Conservation (phyloP, 2,329 filamentous ascomycete species). For the Orbilia javanica region DNA sequence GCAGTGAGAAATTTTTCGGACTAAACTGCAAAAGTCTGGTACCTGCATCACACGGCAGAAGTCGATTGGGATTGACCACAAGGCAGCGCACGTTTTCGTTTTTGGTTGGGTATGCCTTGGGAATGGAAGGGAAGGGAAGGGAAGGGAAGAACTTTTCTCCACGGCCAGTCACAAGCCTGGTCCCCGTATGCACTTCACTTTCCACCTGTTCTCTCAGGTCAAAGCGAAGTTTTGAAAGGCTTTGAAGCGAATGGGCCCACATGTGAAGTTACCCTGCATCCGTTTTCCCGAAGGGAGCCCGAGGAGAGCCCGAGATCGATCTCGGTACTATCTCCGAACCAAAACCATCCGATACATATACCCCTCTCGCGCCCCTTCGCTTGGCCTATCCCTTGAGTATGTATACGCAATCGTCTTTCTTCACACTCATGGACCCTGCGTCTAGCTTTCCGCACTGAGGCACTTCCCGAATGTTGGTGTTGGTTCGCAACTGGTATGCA, state of each 20-base stretch:
- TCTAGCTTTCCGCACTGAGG: background rate
- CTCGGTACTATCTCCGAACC: constrained; percentile 19
- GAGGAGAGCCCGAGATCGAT: constrained; percentile 5
- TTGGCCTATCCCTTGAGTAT: background rate
- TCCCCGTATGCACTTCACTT: background rate
- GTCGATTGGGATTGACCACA: constrained; percentile 44
- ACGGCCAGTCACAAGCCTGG: constrained; percentile 13
- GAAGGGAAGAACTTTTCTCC: constrained; percentile 34
- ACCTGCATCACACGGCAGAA: constrained; percentile 48
- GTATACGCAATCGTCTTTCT: constrained; percentile 16
- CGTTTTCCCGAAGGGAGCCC: background rate
- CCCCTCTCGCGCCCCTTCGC: constrained; percentile 5
- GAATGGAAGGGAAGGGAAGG: constrained; percentile 34
- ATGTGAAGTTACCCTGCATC: background rate
- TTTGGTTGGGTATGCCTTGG: constrained; percentile 33
- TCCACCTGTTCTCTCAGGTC: constrained; percentile 7
- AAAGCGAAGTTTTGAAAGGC: too few species aligned
- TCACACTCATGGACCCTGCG: background rate
- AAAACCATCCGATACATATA: background rate
- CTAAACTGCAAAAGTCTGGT: constrained; percentile 28
- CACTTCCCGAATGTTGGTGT: constrained; percentile 24
- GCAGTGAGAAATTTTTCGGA: constrained; percentile 39
- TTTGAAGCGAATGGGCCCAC: constrained; percentile 5
- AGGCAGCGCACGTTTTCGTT: constrained; percentile 56
- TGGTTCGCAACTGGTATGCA: constrained; percentile 30